A percentile compares a stretch with the other conserved stretches of the same genome.
Conservation (phyloP, 768 basidiomycete species). For the Mycena albidolilacea region DNA sequence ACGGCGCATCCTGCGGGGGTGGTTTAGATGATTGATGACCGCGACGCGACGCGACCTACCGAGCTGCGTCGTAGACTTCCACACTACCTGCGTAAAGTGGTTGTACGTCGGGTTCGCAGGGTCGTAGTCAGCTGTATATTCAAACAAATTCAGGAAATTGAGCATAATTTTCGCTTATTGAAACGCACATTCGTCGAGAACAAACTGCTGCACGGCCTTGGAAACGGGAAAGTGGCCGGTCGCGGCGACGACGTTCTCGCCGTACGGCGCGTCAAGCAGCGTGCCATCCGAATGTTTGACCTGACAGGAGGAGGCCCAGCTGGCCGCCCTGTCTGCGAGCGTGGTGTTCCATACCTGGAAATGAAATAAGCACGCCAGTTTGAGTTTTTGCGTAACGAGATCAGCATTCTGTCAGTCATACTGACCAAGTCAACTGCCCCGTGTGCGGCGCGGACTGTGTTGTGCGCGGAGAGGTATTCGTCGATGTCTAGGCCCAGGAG, state of each 20-base stretch:
- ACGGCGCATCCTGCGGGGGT: slow-evolving; percentile 62
- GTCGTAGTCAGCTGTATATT: slow-evolving; percentile 56
- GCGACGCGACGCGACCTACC: slow-evolving; percentile 18
- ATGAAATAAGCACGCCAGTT: too few relatives aligned
- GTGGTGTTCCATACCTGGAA: slow-evolving; percentile 58
- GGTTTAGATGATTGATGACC: too few relatives aligned
- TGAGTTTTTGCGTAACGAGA: background rate
- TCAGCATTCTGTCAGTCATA: background rate
- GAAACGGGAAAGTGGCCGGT: slow-evolving; percentile 61
- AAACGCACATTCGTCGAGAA: slow-evolving; percentile 62
- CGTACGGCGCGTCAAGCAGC: slow-evolving; percentile 60
- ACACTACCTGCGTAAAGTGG: slow-evolving; percentile 78
- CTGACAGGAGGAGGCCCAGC: slow-evolving; percentile 66
- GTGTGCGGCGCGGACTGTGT: slow-evolving; percentile 60
- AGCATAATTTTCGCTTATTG: background rate
- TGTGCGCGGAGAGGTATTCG: slow-evolving; percentile 59
- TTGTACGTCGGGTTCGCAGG: slow-evolving; percentile 62
- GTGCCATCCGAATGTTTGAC: slow-evolving; percentile 63
- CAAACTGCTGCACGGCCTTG: slow-evolving; percentile 63
- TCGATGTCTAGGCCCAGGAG: slow-evolving; percentile 19
- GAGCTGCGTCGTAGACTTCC: slow-evolving; percentile 70
- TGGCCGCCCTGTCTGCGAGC: slow-evolving; percentile 62
- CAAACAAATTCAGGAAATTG: background rate
- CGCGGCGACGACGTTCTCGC: slow-evolving; percentile 71
- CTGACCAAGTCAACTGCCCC: slow-evolving; percentile 55